These are phyloP conservation scores for Fusarium secorum DNA, from an alignment of 2,329 filamentous ascomycete species.

Conservation along the genomic window DNA sequence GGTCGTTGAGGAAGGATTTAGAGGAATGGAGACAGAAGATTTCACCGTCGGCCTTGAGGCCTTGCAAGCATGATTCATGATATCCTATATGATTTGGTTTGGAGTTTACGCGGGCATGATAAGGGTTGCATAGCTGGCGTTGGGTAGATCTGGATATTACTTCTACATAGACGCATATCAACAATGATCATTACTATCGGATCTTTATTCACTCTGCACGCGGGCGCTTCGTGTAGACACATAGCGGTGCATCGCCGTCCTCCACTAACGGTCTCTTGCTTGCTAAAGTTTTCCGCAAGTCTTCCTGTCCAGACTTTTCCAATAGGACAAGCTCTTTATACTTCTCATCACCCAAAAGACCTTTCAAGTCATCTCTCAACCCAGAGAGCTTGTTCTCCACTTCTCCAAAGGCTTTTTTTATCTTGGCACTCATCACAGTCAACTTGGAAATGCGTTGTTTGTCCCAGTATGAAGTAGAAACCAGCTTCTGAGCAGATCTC, in stretches of 20 bases:
- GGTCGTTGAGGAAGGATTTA: slow-evolving; percentile 88
- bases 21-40: slow-evolving; percentile 68
- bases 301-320: neutral
- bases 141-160: slow-evolving; percentile 5
- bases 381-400: neutral
- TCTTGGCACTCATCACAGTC: no score
- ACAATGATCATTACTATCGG: neutral
- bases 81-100: neutral
- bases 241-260: neutral
- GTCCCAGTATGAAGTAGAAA: no score
- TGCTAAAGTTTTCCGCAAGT: neutral
- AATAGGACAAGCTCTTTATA: slow-evolving; percentile 5
- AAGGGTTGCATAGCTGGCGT: slow-evolving; percentile 29
- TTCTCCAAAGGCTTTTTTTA: neutral
- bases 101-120: slow-evolving; percentile 29
- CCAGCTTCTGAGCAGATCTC: no score
- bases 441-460: no score
- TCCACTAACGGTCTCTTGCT: neutral
- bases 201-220: neutral
- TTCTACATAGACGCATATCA: neutral
- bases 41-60: slow-evolving; percentile 36
- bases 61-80: slow-evolving; percentile 25
- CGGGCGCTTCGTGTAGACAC: neutral
- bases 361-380: neutral
- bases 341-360: neutral